Percentiles rank a stretch among this genome's conserved stretches.
phyloP scores from a whole-genome alignment of 2,329 filamentous ascomycete genomes.

The Penicillium nordicum region DNA sequence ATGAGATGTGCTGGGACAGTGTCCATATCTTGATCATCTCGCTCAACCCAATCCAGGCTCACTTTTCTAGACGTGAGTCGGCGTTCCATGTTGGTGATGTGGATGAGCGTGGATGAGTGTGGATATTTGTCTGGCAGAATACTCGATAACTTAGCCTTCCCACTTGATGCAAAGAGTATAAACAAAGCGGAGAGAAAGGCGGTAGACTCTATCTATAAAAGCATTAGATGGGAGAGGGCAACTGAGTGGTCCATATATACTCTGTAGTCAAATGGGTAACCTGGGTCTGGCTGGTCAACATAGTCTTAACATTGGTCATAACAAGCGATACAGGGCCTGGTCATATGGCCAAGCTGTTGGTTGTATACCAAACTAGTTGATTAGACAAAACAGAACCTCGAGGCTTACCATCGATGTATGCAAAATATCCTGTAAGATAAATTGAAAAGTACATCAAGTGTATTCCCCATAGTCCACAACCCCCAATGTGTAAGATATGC shows the following conservation, averaged over 20 bases:
- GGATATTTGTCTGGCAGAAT: slow-evolving; percentile 1
- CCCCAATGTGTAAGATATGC: not conserved
- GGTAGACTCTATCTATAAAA: not conserved
- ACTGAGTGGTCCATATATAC: not conserved
- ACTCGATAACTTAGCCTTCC: not conserved
- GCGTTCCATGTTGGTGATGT: not conserved
- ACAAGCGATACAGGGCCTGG: not conserved
- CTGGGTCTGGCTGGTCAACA: too few relatives aligned
- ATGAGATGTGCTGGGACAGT: slow-evolving; percentile 70
- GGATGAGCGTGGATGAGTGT: not conserved
- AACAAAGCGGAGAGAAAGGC: not conserved
- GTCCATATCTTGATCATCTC: slow-evolving; percentile 45
- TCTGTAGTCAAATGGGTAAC: not conserved
- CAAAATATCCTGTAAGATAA: not conserved
- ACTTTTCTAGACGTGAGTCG: slow-evolving; percentile 2
- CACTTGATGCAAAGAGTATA: not conserved
- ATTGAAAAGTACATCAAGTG: not conserved
- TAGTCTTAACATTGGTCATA: too few relatives aligned
- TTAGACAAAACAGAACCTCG: not conserved
- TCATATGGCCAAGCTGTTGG: not conserved
- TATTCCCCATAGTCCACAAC: not conserved
- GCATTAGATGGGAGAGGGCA: not conserved
- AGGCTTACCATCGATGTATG: not conserved
- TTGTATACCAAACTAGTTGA: not conserved
- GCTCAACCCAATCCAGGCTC: slow-evolving; percentile 2